Evolutionary conservation across 2,329 filamentous ascomycete species (phyloP).

Genomic region (Ilyonectria destructans): DNA sequence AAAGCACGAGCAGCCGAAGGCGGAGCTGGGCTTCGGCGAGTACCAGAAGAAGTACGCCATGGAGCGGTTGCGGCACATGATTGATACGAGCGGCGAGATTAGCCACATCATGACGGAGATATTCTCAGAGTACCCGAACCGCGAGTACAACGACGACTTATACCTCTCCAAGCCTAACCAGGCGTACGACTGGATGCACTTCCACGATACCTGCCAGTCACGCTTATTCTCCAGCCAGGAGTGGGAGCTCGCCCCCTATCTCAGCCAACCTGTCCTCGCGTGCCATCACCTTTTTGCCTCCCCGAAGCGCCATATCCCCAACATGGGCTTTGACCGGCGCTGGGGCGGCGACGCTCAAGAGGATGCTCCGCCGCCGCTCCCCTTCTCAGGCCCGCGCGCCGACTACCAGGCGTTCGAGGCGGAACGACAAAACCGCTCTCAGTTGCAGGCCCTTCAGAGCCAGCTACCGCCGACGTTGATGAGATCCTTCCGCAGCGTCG

Average conservation of each 20-base stretch:
- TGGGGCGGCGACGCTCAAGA: constrained; percentile 64
- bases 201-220: constrained; percentile 88
- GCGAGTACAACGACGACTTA: constrained; percentile 93
- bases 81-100: constrained; percentile 84
- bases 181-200: constrained; percentile 96
- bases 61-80: constrained; percentile 81
- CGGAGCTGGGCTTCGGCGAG: constrained; percentile 80
- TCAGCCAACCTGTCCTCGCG: constrained; percentile 88
- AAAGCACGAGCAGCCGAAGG: constrained; percentile 68
- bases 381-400: constrained; percentile 87
- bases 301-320: constrained; percentile 67
- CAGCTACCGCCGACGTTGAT: constrained; percentile 80
- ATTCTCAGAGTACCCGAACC: constrained; percentile 88
- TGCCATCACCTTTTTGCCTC: constrained; percentile 94
- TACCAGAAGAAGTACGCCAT: constrained; percentile 81
- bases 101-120: constrained; percentile 87
- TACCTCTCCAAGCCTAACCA: constrained; percentile 89
- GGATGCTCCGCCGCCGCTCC: constrained; percentile 70
- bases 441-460: constrained; percentile 81
- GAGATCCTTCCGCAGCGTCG: constrained; percentile 84
- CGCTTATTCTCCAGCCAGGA: constrained; percentile 88
- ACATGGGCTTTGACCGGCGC: constrained; percentile 60
- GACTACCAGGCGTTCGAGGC: constrained; percentile 88
- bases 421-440: constrained; percentile 82
- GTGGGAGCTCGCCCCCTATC: constrained; percentile 92